Percentiles rank a stretch among this genome's conserved stretches.
phyloP scores from a whole-genome alignment of 129 eudicot species.

The Ambrosia artemisiifolia region DNA sequence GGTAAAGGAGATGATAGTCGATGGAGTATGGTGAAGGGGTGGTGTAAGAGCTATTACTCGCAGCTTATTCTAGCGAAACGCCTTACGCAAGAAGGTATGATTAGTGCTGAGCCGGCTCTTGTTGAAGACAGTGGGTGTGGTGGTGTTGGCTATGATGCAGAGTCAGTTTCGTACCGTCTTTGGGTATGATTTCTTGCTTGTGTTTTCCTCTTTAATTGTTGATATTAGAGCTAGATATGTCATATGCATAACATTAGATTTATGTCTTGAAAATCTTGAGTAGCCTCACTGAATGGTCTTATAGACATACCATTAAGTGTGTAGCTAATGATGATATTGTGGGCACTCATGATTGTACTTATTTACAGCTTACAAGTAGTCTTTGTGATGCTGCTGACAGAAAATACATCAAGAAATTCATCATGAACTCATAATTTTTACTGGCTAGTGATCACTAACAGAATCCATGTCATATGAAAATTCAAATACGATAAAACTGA shows the following conservation, averaged over 20 bases:
- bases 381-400: neutral
- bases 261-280: no score
- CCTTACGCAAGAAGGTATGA: constrained; percentile 38
- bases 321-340: neutral
- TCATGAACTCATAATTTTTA: neutral
- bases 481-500: neutral
- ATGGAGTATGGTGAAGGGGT: constrained; percentile 30
- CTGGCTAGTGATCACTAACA: neutral
- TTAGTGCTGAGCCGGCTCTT: constrained; percentile 41
- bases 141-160: constrained; percentile 42
- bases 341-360: neutral
- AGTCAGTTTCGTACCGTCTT: constrained; percentile 59
- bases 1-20: constrained; percentile 4
- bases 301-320: neutral
- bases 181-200: constrained; percentile 49
- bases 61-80: constrained; percentile 63
- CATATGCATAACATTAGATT: no score
- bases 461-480: neutral
- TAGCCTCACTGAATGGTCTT: no score
- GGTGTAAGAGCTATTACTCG: constrained; percentile 54
- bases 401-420: neutral
- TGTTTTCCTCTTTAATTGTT: neutral
- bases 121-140: constrained; percentile 28
- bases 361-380: neutral
- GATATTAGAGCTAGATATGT: neutral